Conservation (phyloP, 257 asterid genomes). For the Primulina tabacum region DNA sequence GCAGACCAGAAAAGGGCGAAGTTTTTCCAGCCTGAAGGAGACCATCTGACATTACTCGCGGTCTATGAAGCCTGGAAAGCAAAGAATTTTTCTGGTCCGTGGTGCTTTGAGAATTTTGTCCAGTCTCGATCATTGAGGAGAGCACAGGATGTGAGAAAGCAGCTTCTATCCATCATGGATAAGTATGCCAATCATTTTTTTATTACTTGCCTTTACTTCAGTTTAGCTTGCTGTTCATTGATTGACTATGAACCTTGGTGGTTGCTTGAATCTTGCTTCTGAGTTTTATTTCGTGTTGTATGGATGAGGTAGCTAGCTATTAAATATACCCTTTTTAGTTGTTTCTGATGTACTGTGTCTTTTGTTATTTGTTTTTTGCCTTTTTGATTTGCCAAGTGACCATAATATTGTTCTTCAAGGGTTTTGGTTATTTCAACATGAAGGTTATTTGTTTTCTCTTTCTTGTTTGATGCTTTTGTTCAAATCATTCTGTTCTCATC, state of each 20-base stretch:
- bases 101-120: conserved; percentile 94
- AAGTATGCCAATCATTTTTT: conserved; percentile 45
- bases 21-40: conserved; percentile 93
- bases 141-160: conserved; percentile 90
- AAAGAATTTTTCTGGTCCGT: conserved; percentile 78
- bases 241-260: neutral
- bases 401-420: neutral
- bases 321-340: neutral
- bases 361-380: conserved; percentile 3
- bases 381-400: neutral
- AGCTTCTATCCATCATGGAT: conserved; percentile 84
- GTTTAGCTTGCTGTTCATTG: conserved; percentile 16
- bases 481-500: conserved; percentile 12
- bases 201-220: conserved; percentile 7
- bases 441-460: conserved; percentile 4
- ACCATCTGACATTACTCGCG: conserved; percentile 82
- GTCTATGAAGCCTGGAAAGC: conserved; percentile 99
- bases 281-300: conserved; percentile 12
- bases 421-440: neutral
- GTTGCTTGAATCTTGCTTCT: conserved; percentile 10
- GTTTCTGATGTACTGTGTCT: neutral
- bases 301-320: neutral
- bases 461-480: neutral
- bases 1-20: conserved; percentile 91
- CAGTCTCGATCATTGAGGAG: conserved; percentile 83